These are phyloP conservation scores for Ceratocystis cubensis DNA, from an alignment of 2,329 filamentous ascomycete genomes.

Conservation along the genomic window DNA sequence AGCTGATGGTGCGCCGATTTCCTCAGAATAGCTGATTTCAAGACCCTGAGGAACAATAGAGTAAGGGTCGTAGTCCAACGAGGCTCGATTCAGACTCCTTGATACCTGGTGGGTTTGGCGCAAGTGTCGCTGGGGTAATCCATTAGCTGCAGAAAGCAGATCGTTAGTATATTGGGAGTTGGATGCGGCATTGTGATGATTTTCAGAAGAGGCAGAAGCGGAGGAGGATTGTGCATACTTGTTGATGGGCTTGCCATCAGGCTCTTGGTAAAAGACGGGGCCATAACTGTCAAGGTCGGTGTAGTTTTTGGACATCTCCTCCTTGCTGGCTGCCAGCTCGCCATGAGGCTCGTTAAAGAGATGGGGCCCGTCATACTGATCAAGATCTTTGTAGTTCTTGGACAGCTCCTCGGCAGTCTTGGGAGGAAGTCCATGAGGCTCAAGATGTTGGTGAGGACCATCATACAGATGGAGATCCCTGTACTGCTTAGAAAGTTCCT, in stretches of 20 bases:
- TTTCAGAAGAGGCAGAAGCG: background rate
- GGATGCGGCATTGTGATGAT: constrained; percentile 4
- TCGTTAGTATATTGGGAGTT: constrained; percentile 14
- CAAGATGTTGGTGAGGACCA: constrained; percentile 22
- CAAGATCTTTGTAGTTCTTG: constrained; percentile 30
- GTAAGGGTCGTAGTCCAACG: constrained; percentile 25
- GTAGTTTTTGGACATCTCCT: constrained; percentile 31
- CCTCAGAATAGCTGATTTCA: constrained; percentile 36
- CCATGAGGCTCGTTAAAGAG: constrained; percentile 18
- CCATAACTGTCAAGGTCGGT: constrained; percentile 33
- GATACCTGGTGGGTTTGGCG: background rate
- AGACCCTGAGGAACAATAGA: constrained; percentile 37
- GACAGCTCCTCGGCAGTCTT: constrained; percentile 28
- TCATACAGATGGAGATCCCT: constrained; percentile 29
- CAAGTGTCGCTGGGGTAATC: background rate
- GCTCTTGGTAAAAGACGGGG: constrained; percentile 29
- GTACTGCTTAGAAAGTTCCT: constrained; percentile 28
- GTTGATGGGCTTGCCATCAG: constrained; percentile 28
- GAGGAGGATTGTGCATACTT: constrained; percentile 12
- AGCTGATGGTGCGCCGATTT: constrained; percentile 28
- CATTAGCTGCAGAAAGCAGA: constrained; percentile 9
- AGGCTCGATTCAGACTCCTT: too few relatives aligned
- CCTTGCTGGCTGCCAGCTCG: constrained; percentile 24
- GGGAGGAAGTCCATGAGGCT: constrained; percentile 21
- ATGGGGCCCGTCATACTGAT: constrained; percentile 27